Conservation (phyloP, 345 rosid species). For the Eucalyptus virginea region DNA sequence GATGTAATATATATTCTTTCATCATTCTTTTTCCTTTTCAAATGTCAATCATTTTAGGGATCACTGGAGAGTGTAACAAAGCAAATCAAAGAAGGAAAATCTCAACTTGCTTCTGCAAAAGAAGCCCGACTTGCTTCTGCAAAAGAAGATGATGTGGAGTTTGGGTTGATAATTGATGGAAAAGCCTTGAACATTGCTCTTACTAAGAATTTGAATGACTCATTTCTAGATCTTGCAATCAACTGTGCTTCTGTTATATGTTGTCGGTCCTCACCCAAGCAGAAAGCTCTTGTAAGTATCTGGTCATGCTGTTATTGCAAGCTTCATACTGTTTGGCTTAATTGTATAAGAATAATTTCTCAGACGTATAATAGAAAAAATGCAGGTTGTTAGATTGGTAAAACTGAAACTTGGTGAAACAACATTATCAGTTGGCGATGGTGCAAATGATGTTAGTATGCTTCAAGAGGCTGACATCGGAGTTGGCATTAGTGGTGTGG, state of each 20-base stretch:
- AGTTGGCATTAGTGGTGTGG: slow-evolving; percentile 88
- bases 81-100: slow-evolving; percentile 34
- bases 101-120: slow-evolving; percentile 12
- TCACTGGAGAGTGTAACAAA: slow-evolving; percentile 32
- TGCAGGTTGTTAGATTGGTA: slow-evolving; percentile 86
- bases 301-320: background rate
- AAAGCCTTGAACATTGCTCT: slow-evolving; percentile 61
- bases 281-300: slow-evolving; percentile 84
- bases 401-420: slow-evolving; percentile 46
- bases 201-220: slow-evolving; percentile 21
- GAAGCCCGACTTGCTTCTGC: background rate
- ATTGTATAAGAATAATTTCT: slow-evolving; percentile 12
- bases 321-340: background rate
- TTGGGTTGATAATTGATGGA: slow-evolving; percentile 84
- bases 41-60: slow-evolving; percentile 25
- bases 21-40: background rate
- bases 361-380: slow-evolving; percentile 23
- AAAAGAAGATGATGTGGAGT: slow-evolving; percentile 8
- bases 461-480: slow-evolving; percentile 97
- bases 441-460: slow-evolving; percentile 96
- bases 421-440: slow-evolving; percentile 79
- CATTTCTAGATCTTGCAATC: slow-evolving; percentile 54
- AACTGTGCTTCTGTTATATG: slow-evolving; percentile 69
- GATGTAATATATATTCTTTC: background rate
- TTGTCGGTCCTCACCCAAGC: slow-evolving; percentile 87